Conservation (phyloP, 768 basidiomycete species). For the Mycena chlorophos region DNA sequence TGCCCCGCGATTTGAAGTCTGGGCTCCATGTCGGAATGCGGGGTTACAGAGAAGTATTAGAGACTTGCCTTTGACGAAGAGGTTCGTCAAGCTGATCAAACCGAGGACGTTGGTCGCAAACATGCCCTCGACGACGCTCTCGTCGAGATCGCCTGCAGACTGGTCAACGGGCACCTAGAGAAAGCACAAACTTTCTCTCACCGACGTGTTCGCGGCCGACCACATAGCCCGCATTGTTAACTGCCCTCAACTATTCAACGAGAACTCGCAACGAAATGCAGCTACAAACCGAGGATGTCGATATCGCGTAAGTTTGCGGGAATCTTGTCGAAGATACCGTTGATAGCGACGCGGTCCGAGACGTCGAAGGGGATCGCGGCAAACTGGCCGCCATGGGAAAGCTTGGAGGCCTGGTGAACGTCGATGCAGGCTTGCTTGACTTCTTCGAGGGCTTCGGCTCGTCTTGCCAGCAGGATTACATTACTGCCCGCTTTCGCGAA, state of each 20-base stretch:
- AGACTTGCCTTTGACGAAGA: slow-evolving; percentile 57
- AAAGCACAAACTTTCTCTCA: too few relatives aligned
- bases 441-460: slow-evolving; percentile 68
- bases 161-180: too few relatives aligned
- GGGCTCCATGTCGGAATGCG: background rate
- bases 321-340: slow-evolving; percentile 67
- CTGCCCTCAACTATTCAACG: slow-evolving; percentile 28
- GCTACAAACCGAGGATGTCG: slow-evolving; percentile 74
- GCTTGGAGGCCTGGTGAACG: slow-evolving; percentile 72
- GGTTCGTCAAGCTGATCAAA: slow-evolving; percentile 79
- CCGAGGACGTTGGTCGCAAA: slow-evolving; percentile 82
- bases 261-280: background rate
- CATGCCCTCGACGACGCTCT: slow-evolving; percentile 81
- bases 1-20: slow-evolving; percentile 78
- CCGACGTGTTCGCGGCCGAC: slow-evolving; percentile 87
- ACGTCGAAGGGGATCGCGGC: slow-evolving; percentile 75
- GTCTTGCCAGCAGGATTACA: slow-evolving; percentile 80
- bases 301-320: slow-evolving; percentile 69
- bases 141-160: slow-evolving; percentile 77
- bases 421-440: slow-evolving; percentile 66
- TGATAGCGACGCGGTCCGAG: slow-evolving; percentile 71
- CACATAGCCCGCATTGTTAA: slow-evolving; percentile 84
- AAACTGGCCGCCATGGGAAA: slow-evolving; percentile 78
- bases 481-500: slow-evolving; percentile 84
- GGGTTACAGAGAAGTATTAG: background rate